Conservation (phyloP, 768 basidiomycete genomes). For the Amanita polypyramis region DNA sequence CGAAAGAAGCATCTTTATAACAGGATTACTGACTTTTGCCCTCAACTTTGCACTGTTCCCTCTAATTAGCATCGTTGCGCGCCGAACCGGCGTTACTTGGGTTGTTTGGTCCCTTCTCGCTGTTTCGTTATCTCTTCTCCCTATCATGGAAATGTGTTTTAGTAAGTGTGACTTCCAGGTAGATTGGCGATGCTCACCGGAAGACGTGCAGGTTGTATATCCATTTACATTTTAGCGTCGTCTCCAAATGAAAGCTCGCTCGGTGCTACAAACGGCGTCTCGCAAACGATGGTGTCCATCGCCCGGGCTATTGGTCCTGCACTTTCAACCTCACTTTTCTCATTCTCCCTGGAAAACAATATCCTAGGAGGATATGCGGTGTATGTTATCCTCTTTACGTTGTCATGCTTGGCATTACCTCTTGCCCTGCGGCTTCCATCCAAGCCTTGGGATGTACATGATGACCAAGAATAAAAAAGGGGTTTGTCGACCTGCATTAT, state of each 20-base stretch:
- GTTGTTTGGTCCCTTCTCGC: slow-evolving; percentile 27
- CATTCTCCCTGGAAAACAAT: slow-evolving; percentile 38
- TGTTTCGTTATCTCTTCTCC: slow-evolving; percentile 18
- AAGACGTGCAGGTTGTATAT: no score
- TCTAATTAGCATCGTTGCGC: slow-evolving; percentile 29
- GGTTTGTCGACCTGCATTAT: neutral
- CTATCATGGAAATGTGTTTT: slow-evolving; percentile 31
- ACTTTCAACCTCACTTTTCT: slow-evolving; percentile 41
- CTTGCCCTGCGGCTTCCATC: slow-evolving; percentile 30
- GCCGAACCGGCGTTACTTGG: slow-evolving; percentile 20
- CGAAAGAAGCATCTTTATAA: slow-evolving; percentile 28
- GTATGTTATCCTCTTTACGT: slow-evolving; percentile 28
- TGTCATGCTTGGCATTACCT: slow-evolving; percentile 25
- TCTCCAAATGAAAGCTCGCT: no score
- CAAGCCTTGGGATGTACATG: slow-evolving; percentile 24
- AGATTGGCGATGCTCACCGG: no score
- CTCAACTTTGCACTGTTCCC: slow-evolving; percentile 24
- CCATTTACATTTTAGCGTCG: no score
- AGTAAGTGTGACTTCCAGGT: slow-evolving; percentile 20
- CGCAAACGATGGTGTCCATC: slow-evolving; percentile 39
- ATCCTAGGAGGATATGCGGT: slow-evolving; percentile 44
- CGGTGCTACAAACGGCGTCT: slow-evolving; percentile 52
- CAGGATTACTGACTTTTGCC: neutral
- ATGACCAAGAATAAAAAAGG: neutral
- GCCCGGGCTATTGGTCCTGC: slow-evolving; percentile 44